Base-by-base conservation (phyloP, 75 land plant genomes). In the Adiantum capillusveneris region DNA sequence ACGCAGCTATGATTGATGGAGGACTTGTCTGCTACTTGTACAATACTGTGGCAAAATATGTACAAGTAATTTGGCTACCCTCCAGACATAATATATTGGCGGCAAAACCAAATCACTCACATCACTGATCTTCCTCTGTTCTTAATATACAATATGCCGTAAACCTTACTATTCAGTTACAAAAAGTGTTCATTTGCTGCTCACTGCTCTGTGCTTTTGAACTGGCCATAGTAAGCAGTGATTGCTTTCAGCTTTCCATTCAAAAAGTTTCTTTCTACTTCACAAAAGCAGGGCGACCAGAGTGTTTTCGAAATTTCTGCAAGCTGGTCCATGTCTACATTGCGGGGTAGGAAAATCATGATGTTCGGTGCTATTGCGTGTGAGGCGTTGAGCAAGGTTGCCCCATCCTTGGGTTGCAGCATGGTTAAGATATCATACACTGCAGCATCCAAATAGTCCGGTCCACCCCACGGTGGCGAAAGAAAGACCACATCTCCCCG, bases 401-500 rank as follows among this genome's bases (percentile, higher is more conserved):
- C 74, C 94, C 85, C 89, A 61, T 88, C 85, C 56, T 60, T 60
- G 41, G 94, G 94, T 55, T 68, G 77, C 26, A 88, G 83, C 93
- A 84, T 87, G 31, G 72, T 50, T 25, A 71, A 67, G 34, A 88
- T 69, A 55, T 85, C 79, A 44, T 79, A 88, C 16, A 45, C 66
- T 42, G 76, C 46, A 9, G 65, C 76, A 57, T 77, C 76, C 16
- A 71, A 25, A 68, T 88, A 88, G 29, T 85, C 86, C 26, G 94
- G 94, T n/a, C 94, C 94, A 5, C 94, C 94, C 94, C 94, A 88
- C 28, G 94, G 94, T 41, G 94, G 94, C 56, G 94, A 85, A 43
- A 88, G 42, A 60, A 79, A 88, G 14, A 81, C 71, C 11, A 68
- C 67, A 48, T 88, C 78, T 49, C 82, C 94, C 83, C 81, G 77